phyloP scores from a whole-genome alignment of 2,329 filamentous ascomycete genomes.

The Neonectria sp. region DNA sequence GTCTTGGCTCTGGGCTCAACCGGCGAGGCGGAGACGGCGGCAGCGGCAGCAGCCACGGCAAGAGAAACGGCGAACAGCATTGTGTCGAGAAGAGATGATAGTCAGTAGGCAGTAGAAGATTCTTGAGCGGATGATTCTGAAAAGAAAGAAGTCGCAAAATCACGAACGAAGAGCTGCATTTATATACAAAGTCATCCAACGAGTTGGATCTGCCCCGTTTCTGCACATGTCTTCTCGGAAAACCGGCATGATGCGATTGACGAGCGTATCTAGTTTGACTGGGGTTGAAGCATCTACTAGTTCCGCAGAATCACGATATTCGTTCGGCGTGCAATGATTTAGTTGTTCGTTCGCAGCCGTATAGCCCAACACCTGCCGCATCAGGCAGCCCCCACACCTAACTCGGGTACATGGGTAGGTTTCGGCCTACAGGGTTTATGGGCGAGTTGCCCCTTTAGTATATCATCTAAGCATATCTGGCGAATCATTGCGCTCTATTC shows the following conservation, averaged over 20 bases:
- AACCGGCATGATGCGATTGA: background rate
- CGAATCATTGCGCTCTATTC: background rate
- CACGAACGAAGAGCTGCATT: background rate
- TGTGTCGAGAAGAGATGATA: background rate
- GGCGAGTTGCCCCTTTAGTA: background rate
- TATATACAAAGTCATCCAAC: background rate
- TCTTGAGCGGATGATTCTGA: background rate
- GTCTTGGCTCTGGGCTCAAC: slow-evolving; percentile 40
- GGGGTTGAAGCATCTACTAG: background rate
- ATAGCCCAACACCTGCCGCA: slow-evolving; percentile 6
- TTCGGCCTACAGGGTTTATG: background rate
- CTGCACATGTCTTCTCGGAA: background rate
- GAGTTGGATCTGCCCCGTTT: background rate
- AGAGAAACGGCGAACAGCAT: slow-evolving; percentile 12
- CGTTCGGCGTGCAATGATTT: background rate
- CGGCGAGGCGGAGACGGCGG: slow-evolving; percentile 43
- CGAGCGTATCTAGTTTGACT: background rate
- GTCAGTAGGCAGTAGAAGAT: background rate
- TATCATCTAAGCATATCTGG: background rate
- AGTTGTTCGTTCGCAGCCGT: slow-evolving; percentile 4
- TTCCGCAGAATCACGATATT: background rate
- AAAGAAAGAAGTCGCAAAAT: background rate
- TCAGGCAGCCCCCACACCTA: background rate
- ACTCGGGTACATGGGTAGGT: background rate
- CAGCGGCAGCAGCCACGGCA: slow-evolving; percentile 30